Conservation (phyloP, 2,329 filamentous ascomycete species). For the Cordyceps sp. region DNA sequence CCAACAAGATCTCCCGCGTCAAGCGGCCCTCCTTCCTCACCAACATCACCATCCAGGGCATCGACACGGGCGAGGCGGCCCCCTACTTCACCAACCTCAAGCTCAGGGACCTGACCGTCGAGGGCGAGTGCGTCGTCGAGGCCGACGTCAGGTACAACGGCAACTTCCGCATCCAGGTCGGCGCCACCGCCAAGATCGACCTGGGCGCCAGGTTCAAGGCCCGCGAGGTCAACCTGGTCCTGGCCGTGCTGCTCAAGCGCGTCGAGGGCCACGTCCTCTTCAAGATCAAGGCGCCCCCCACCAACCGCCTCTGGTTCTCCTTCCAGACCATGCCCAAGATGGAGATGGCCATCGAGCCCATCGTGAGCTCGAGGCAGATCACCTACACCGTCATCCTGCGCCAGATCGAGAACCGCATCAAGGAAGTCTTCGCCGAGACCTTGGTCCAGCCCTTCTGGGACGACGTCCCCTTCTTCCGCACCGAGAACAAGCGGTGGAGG, state of each 20-base stretch:
- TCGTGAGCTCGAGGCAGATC: slow-evolving; percentile 88
- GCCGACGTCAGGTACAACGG: slow-evolving; percentile 80
- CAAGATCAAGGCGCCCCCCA: slow-evolving; percentile 85
- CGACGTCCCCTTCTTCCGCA: slow-evolving; percentile 80
- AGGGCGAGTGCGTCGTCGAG: slow-evolving; percentile 78
- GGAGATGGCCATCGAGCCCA: slow-evolving; percentile 85
- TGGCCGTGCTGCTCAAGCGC: slow-evolving; percentile 72
- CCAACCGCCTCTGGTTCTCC: slow-evolving; percentile 89
- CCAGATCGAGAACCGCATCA: slow-evolving; percentile 87
- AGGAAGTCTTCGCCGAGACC: slow-evolving; percentile 85
- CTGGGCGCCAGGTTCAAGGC: slow-evolving; percentile 78
- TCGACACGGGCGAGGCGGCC: slow-evolving; percentile 73
- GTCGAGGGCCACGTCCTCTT: slow-evolving; percentile 74
- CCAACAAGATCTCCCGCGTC: slow-evolving; percentile 88
- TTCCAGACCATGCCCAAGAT: slow-evolving; percentile 91
- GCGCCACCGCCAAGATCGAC: slow-evolving; percentile 84
- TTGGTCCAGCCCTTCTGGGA: slow-evolving; percentile 92
- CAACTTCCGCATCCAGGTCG: slow-evolving; percentile 77
- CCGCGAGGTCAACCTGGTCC: slow-evolving; percentile 72
- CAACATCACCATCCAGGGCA: slow-evolving; percentile 63
- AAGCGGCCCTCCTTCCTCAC: slow-evolving; percentile 85
- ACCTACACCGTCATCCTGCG: slow-evolving; percentile 84
- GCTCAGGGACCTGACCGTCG: slow-evolving; percentile 75
- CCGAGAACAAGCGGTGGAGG: slow-evolving; percentile 58
- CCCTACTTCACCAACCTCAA: slow-evolving; percentile 81